A percentile compares a stretch with the other conserved stretches of the same genome.
Conservation (phyloP, 139 green algal species). For the Chlamydomonas incerta region DNA sequence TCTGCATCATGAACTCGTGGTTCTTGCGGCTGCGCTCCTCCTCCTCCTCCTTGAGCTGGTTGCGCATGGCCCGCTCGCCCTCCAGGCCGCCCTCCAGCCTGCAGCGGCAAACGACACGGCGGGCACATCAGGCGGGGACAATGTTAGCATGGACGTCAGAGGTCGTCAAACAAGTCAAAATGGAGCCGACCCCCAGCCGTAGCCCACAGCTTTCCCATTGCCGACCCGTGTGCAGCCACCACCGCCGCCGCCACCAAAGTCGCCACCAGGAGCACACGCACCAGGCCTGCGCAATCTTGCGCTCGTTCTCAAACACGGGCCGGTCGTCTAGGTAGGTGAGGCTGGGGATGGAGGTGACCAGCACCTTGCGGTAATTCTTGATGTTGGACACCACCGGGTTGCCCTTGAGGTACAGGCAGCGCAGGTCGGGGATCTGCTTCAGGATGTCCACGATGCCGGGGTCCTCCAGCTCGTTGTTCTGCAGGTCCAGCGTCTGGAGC, state of each 20-base stretch:
- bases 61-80: slow-evolving; percentile 78
- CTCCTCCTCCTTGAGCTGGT: slow-evolving; percentile 65
- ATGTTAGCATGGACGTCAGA: not conserved
- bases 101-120: not conserved
- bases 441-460: slow-evolving; percentile 62
- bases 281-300: slow-evolving; percentile 80
- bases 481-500: slow-evolving; percentile 80
- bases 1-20: slow-evolving; percentile 80
- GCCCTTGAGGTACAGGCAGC: slow-evolving; percentile 90
- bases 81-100: slow-evolving; percentile 79
- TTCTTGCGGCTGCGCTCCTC: slow-evolving; percentile 61
- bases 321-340: slow-evolving; percentile 91
- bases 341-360: slow-evolving; percentile 69
- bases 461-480: slow-evolving; percentile 82
- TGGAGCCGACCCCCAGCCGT: no score
- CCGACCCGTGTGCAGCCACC: no score
- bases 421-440: slow-evolving; percentile 74
- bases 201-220: no score
- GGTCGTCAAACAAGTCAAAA: no score
- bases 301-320: slow-evolving; percentile 84
- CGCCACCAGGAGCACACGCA: no score
- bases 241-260: no score
- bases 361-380: slow-evolving; percentile 80
- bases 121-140: no score
- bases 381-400: slow-evolving; percentile 84